phyloP scores from a whole-genome alignment of 495 filamentous ascomycete species.

The Clohesyomyces aquaticus region DNA sequence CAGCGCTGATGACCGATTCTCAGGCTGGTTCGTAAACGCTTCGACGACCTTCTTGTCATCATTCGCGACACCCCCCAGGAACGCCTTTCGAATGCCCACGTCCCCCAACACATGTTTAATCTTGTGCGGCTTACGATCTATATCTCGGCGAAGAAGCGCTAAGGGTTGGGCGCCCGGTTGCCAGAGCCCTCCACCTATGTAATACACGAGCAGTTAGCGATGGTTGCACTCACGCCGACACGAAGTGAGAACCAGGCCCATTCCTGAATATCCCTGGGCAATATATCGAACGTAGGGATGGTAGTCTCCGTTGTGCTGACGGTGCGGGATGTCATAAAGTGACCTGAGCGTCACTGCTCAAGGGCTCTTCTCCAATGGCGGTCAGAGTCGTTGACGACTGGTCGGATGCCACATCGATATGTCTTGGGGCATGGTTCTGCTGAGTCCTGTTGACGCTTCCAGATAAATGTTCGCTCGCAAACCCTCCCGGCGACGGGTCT shows the following conservation, averaged over 20 bases:
- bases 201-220: conserved; percentile 14
- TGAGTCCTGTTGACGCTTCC: too few relatives aligned
- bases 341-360: too few relatives aligned
- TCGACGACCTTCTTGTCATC: conserved; percentile 64
- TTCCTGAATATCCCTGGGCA: background rate
- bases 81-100: conserved; percentile 60
- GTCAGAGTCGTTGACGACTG: too few relatives aligned
- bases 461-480: too few relatives aligned
- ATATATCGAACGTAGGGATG: background rate
- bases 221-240: background rate
- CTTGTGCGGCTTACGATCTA: conserved; percentile 68
- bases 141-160: conserved; percentile 67
- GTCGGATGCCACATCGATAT: too few relatives aligned
- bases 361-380: too few relatives aligned
- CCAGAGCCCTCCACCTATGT: conserved; percentile 76
- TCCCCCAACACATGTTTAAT: conserved; percentile 68
- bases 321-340: too few relatives aligned
- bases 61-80: conserved; percentile 61
- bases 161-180: conserved; percentile 67
- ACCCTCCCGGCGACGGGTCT: too few relatives aligned
- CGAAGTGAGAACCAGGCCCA: background rate
- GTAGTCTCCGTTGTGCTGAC: background rate
- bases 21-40: conserved; percentile 62
- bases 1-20: conserved; percentile 71
- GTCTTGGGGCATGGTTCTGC: too few relatives aligned